phyloP scores from a whole-genome alignment of 2,329 filamentous ascomycete species.

The Aureobasidium melanogenum region DNA sequence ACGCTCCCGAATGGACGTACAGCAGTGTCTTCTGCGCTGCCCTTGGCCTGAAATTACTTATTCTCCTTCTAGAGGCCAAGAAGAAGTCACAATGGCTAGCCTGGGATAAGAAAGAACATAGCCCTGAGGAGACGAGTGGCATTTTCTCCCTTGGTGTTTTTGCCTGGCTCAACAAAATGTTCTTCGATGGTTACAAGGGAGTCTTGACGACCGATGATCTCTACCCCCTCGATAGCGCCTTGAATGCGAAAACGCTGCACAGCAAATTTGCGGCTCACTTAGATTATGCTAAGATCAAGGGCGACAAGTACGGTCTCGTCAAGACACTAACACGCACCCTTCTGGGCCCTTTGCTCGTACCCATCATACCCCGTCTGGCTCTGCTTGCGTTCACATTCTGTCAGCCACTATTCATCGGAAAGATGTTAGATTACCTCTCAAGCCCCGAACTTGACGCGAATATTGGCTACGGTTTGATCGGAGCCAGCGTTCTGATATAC shows the following conservation, averaged over 20 bases:
- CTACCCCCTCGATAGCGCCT: neutral
- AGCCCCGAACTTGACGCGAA: neutral
- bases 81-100: neutral
- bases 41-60: neutral
- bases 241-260: neutral
- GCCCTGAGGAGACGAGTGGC: neutral
- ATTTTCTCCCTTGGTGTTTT: slow-evolving; percentile 1
- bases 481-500: neutral
- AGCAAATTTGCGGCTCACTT: neutral
- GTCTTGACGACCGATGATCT: neutral
- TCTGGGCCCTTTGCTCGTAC: neutral
- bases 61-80: neutral
- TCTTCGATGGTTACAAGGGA: neutral
- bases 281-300: neutral
- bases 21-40: neutral
- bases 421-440: neutral
- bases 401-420: neutral
- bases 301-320: neutral
- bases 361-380: neutral
- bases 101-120: neutral
- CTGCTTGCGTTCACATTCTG: neutral
- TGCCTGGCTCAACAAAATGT: neutral
- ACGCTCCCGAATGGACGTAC: neutral
- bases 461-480: neutral
- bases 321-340: neutral